Percentiles rank a stretch among this genome's conserved stretches.
These are phyloP conservation scores for Endogone sp. DNA, from an alignment of 192 early-diverging fungal genomes.

Conservation along the genomic window DNA sequence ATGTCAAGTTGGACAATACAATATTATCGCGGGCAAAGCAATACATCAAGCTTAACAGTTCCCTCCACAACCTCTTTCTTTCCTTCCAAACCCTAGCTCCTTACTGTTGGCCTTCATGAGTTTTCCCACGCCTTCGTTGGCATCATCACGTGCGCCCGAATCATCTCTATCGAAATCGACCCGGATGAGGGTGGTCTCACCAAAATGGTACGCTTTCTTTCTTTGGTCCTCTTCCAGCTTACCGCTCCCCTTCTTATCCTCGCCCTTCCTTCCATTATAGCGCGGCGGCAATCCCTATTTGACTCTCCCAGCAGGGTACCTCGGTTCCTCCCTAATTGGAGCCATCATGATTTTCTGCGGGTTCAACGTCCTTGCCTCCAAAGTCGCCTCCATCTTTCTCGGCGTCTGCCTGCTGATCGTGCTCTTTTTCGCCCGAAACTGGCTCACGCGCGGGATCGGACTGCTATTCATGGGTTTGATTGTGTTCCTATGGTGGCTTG, in stretches of 20 bases:
- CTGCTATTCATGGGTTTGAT: constrained; percentile 81
- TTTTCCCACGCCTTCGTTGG: constrained; percentile 91
- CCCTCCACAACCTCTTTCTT: no score
- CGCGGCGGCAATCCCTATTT: constrained; percentile 78
- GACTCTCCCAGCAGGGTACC: constrained; percentile 86
- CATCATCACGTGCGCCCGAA: constrained; percentile 81
- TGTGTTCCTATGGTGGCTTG: constrained; percentile 80
- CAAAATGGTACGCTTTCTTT: constrained; percentile 47
- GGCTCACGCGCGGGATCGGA: constrained; percentile 78
- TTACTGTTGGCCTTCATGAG: constrained; percentile 93
- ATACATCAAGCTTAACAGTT: no score
- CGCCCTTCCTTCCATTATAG: constrained; percentile 18
- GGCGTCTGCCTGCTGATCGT: constrained; percentile 78
- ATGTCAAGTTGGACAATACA: no score
- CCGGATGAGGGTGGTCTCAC: constrained; percentile 92
- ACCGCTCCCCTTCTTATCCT: background rate
- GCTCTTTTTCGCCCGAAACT: constrained; percentile 87
- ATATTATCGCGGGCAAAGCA: no score
- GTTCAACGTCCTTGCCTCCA: constrained; percentile 84
- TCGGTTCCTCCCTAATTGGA: constrained; percentile 86
- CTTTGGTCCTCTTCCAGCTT: background rate
- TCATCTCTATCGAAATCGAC: constrained; percentile 85
- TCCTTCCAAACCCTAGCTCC: no score
- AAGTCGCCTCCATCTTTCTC: constrained; percentile 81
- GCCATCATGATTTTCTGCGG: constrained; percentile 91